phyloP scores from a whole-genome alignment of 1,284 basidiomycete species.

The Puccinia triticina region DNA sequence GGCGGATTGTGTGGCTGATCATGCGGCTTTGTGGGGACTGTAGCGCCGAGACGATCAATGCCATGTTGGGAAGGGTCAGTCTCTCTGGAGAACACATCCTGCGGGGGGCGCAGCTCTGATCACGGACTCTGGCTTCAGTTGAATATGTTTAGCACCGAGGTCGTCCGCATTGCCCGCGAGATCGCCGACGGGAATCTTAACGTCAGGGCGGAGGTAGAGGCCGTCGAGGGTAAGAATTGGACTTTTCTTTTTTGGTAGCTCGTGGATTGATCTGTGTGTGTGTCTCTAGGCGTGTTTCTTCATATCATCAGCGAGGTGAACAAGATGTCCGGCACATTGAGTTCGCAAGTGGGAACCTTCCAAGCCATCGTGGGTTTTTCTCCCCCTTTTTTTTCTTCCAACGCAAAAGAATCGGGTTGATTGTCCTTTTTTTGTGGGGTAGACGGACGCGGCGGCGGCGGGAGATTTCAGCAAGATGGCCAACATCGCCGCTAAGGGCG shows the following conservation, averaged over 20 bases:
- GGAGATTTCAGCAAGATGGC: constrained; percentile 51
- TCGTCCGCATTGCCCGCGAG: constrained; percentile 49
- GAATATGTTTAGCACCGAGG: constrained; percentile 52
- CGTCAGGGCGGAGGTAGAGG: constrained; percentile 51
- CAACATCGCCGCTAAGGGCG: constrained; percentile 49
- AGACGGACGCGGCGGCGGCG: constrained; percentile 49
- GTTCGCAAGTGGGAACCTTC: constrained; percentile 51
- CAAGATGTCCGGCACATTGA: constrained; percentile 50
- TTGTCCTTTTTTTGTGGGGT: neutral
- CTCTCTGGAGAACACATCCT: too few species aligned
- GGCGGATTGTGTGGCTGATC: neutral
- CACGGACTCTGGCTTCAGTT: neutral
- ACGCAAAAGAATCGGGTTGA: neutral
- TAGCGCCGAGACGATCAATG: constrained; percentile 51
- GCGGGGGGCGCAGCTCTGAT: too few species aligned
- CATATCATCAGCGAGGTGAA: constrained; percentile 52
- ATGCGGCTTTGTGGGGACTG: too few species aligned
- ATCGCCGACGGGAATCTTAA: constrained; percentile 51
- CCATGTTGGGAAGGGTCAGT: constrained; percentile 50
- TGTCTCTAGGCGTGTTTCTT: constrained; percentile 40
- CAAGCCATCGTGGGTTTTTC: constrained; percentile 45
- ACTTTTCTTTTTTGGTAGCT: neutral
- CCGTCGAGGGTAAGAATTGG: constrained; percentile 44
- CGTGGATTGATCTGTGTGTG: neutral
- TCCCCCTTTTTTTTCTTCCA: neutral